Base-by-base conservation (phyloP, 495 filamentous ascomycete species). In the Talaromyces ruber region DNA sequence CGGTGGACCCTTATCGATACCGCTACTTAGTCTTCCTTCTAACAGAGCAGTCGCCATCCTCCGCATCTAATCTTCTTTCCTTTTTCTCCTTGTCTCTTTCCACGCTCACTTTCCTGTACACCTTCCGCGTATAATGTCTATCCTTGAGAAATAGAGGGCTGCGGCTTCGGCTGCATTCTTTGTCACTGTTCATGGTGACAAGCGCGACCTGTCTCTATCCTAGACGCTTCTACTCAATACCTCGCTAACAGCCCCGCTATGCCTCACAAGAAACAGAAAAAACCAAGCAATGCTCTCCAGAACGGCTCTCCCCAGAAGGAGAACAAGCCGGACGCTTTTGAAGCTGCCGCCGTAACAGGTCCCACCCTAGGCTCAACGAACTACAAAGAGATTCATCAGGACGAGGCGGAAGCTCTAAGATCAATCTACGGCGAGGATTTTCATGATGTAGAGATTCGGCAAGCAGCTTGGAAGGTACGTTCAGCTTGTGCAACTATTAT, bases 381-480 rank as follows among this genome's bases (percentile, higher is more conserved):
- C 68, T 96, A 97, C 73, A 81, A 86, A 50, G 86, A 94, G 69
- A 85, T 88, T 22, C 94, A 98, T 76, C 77, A 88, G 61, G 87
- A 96, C 69, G 94, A 98, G 77, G 79, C 93, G 34, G 87, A 95
- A 73, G 94, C 86, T 12, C 78, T 98, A 55, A 80, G 87, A 60
- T 90, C 95, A 5, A 97, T 98, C 45, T 98, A 94, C 68, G 89
- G 87, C 68, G 92, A 97, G 54, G 94, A 98, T 68, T 98, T 89
- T 69, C 76, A 86, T 66, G 83, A 91, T 64, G 84, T 92, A 61
- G 82, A 85, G 64, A 76, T 82, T 28, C 85, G 87, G 68, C 83
- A 83, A 50, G 86, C 84, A 50, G 92, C 92, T 43, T 98, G 94
- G 94, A 90, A 96, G 79, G 89, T 91, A 76, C 55, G 78, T 74